phyloP scores from a whole-genome alignment of 148 eudicot genomes.

The Heliosperma pusillum region DNA sequence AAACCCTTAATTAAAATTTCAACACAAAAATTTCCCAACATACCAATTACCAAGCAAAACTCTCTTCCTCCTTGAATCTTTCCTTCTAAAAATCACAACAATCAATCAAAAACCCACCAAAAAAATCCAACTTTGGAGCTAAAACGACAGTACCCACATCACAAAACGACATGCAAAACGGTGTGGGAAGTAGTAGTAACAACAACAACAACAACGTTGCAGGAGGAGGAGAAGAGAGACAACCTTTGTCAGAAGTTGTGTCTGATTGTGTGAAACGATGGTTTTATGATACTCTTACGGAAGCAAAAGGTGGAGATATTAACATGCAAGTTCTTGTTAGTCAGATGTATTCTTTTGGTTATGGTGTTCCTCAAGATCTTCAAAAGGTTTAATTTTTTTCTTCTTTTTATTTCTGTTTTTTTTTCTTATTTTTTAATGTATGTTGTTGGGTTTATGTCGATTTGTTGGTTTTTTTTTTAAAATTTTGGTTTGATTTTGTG shows the following conservation, averaged over 20 bases:
- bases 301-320: slow-evolving; percentile 64
- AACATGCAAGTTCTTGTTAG: slow-evolving; percentile 76
- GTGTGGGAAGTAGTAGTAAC: slow-evolving; percentile 24
- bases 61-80: not conserved
- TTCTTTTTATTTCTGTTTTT: slow-evolving; percentile 4
- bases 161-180: slow-evolving; percentile 35
- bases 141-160: not conserved
- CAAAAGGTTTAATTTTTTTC: slow-evolving; percentile 47
- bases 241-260: slow-evolving; percentile 61
- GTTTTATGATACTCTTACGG: slow-evolving; percentile 68
- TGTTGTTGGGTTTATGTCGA: not conserved
- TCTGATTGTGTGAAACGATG: slow-evolving; percentile 61
- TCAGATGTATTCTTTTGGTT: slow-evolving; percentile 75
- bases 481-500: not conserved
- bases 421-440: not conserved
- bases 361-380: slow-evolving; percentile 59
- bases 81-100: not conserved
- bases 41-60: not conserved
- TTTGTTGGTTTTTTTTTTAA: not conserved
- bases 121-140: not conserved
- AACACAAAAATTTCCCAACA: no score
- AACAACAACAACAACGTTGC: not conserved
- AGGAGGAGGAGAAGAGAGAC: slow-evolving; percentile 17
- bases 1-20: not conserved
- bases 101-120: no score